Percentiles rank a stretch among this genome's conserved stretches.
Conservation (phyloP, 106 monocot species). For the Hemerocallis citrina region DNA sequence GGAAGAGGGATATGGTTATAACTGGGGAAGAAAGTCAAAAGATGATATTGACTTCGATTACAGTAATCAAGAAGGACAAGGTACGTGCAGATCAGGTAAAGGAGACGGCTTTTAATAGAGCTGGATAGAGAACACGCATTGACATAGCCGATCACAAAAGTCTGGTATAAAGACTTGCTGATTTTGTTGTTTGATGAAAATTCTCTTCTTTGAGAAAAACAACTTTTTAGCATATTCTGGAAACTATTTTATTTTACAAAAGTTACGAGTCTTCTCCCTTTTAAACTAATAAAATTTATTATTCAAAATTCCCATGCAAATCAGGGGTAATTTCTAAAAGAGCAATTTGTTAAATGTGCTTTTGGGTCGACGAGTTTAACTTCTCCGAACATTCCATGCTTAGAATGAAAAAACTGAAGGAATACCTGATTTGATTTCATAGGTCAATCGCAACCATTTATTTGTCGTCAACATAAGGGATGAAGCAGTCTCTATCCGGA, state of each 20-base stretch:
- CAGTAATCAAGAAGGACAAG: no score
- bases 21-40: no score
- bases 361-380: background rate
- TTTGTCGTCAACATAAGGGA: slow-evolving; percentile 43
- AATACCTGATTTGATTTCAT: slow-evolving; percentile 77
- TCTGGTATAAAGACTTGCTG: no score
- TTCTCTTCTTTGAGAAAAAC: no score
- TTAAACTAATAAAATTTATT: no score
- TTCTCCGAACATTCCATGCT: background rate
- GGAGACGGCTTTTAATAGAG: no score
- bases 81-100: no score
- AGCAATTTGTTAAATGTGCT: no score
- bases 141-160: background rate
- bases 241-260: background rate
- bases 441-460: slow-evolving; percentile 73
- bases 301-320: background rate
- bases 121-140: background rate
- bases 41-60: no score
- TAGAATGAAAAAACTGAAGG: background rate
- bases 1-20: no score
- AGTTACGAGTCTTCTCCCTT: background rate
- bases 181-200: background rate
- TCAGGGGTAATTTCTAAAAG: no score
- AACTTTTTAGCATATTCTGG: no score
- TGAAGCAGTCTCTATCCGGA: slow-evolving; percentile 27